Percentiles rank a stretch among this genome's conserved stretches.
Evolutionary conservation across 768 basidiomycete species (phyloP).

Genomic region (Phaeolepiota aurea): DNA sequence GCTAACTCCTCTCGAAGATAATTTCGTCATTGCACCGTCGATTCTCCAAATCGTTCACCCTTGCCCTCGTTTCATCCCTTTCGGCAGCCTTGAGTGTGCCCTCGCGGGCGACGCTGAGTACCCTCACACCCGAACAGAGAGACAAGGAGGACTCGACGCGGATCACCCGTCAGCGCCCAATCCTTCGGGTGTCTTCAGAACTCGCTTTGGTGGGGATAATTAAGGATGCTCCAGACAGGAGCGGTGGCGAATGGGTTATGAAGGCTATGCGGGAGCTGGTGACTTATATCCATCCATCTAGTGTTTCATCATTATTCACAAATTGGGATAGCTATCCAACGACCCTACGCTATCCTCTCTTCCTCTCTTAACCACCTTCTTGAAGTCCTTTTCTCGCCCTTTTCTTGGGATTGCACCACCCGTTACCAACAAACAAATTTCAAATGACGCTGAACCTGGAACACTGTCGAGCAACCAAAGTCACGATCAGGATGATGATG

Average conservation of each 20-base stretch:
- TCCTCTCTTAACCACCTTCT: conserved; percentile 84
- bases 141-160: conserved; percentile 89
- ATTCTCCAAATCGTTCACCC: conserved; percentile 75
- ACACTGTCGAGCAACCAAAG: conserved; percentile 35
- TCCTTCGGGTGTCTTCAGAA: conserved; percentile 84
- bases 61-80: conserved; percentile 55
- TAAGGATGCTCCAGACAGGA: conserved; percentile 57
- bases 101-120: conserved; percentile 44
- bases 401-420: conserved; percentile 74
- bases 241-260: conserved; percentile 87
- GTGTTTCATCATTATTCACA: not conserved
- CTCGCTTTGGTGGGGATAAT: conserved; percentile 84
- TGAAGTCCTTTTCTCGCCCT: conserved; percentile 85
- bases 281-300: conserved; percentile 3
- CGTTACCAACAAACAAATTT: conserved; percentile 47
- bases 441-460: conserved; percentile 45
- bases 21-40: conserved; percentile 85
- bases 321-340: conserved; percentile 61
- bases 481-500: conserved; percentile 15
- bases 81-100: conserved; percentile 51
- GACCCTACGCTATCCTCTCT: conserved; percentile 83
- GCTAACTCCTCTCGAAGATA: conserved; percentile 39
- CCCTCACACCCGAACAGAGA: conserved; percentile 64
- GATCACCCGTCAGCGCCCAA: conserved; percentile 73
- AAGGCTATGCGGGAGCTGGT: conserved; percentile 81